These are phyloP conservation scores for Tuber magnatum DNA, from an alignment of 495 filamentous ascomycete species.

Conservation along the genomic window DNA sequence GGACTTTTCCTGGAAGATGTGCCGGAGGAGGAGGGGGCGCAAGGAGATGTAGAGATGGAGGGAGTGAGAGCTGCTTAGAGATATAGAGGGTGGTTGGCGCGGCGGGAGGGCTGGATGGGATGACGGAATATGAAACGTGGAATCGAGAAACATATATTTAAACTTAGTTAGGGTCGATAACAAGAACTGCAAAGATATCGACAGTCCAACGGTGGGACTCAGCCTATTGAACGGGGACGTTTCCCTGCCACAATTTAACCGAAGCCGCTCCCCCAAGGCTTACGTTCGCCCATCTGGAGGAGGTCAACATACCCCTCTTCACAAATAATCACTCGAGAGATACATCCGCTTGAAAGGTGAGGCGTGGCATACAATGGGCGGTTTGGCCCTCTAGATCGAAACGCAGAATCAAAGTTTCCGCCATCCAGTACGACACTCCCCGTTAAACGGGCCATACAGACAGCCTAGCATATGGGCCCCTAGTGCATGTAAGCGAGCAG, in stretches of 20 bases:
- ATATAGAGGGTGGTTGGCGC: not conserved
- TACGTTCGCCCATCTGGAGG: not conserved
- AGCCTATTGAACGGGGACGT: not conserved
- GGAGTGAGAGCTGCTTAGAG: constrained; percentile 1
- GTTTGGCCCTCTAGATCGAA: not conserved
- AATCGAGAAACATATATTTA: not conserved
- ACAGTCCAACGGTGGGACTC: not conserved
- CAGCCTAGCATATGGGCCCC: not conserved
- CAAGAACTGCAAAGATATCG: not conserved
- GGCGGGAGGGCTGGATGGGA: not conserved
- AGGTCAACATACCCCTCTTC: not conserved
- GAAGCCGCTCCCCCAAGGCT: not conserved
- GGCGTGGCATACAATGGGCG: not conserved
- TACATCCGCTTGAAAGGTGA: not conserved
- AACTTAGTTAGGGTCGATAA: not conserved
- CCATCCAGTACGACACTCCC: not conserved
- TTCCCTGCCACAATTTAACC: not conserved
- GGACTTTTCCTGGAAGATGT: constrained; percentile 54
- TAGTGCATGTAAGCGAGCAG: not conserved
- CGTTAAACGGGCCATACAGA: not conserved
- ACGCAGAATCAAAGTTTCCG: not conserved
- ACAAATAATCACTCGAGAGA: not conserved
- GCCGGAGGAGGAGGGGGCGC: constrained; percentile 33
- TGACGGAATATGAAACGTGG: not conserved
- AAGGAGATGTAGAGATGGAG: not conserved